These are phyloP conservation scores for Phytophthora crassamura DNA, from an alignment of 352 stramenopile species.

Conservation along the genomic window DNA sequence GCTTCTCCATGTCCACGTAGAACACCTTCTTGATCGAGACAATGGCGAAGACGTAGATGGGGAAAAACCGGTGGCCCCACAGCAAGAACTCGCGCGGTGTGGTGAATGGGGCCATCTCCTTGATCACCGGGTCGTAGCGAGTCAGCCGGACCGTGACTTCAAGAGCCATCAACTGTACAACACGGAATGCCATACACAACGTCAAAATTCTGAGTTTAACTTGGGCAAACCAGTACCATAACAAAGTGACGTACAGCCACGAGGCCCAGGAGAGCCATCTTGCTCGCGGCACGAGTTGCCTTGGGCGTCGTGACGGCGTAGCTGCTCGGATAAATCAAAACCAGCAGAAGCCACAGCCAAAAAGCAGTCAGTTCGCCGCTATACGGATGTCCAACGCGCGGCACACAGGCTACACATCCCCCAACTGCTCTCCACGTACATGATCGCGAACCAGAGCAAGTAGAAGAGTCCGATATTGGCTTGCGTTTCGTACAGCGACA, in stretches of 20 bases:
- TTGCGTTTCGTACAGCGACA: constrained; percentile 57
- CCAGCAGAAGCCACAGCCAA: constrained; percentile 1
- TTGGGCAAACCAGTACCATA: not conserved
- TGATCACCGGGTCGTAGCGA: constrained; percentile 61
- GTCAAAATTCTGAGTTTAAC: not conserved
- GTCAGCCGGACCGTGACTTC: constrained; percentile 64
- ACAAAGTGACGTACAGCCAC: constrained; percentile 46
- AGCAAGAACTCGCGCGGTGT: constrained; percentile 68
- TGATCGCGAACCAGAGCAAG: constrained; percentile 63
- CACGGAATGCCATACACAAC: not conserved
- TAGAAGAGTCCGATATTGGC: constrained; percentile 76
- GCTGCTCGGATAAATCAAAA: constrained; percentile 31
- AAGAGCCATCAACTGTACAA: constrained; percentile 51
- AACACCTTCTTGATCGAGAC: constrained; percentile 61
- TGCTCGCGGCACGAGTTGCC: constrained; percentile 48
- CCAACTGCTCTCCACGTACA: constrained; percentile 46
- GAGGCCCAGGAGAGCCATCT: constrained; percentile 51
- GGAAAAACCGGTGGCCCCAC: constrained; percentile 64
- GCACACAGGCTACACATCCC: not conserved
- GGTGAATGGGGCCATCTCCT: constrained; percentile 47
- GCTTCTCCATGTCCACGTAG: constrained; percentile 68
- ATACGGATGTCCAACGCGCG: not conserved
- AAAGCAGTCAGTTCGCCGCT: constrained; percentile 16
- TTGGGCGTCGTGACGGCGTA: constrained; percentile 59
- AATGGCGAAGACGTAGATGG: constrained; percentile 49